Conservation (phyloP, 2,329 filamentous ascomycete species). For the Penicillium paneum region DNA sequence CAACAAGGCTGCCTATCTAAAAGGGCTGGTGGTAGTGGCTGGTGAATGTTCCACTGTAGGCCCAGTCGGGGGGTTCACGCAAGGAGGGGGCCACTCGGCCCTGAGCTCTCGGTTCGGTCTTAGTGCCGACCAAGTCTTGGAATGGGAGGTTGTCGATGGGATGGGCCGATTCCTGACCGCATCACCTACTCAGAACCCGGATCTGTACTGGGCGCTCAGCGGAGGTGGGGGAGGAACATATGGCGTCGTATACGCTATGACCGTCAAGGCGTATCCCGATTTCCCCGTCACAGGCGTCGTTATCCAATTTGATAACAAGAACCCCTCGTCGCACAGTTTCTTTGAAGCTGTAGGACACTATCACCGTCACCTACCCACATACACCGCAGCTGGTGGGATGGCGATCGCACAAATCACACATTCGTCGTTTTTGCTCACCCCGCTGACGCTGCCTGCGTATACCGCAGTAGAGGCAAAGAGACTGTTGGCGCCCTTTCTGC, state of each 20-base stretch:
- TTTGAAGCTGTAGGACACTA: slow-evolving; percentile 34
- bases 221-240: slow-evolving; percentile 60
- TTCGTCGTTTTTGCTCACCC: slow-evolving; percentile 8
- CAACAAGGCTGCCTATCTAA: background rate
- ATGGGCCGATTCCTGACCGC: slow-evolving; percentile 50
- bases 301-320: slow-evolving; percentile 39
- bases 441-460: slow-evolving; percentile 7
- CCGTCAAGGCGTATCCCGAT: slow-evolving; percentile 49
- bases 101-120: background rate
- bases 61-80: background rate
- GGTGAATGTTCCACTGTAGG: background rate
- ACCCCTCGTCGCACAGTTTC: slow-evolving; percentile 43
- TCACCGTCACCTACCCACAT: slow-evolving; percentile 7
- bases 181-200: slow-evolving; percentile 47
- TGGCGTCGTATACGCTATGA: slow-evolving; percentile 55
- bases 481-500: background rate
- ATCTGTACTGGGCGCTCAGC: slow-evolving; percentile 61
- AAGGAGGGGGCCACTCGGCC: background rate
- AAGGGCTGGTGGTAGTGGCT: background rate
- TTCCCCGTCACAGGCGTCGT: slow-evolving; percentile 43
- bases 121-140: slow-evolving; percentile 10
- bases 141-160: slow-evolving; percentile 55
- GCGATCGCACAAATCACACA: slow-evolving; percentile 10
- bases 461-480: slow-evolving; percentile 1
- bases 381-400: slow-evolving; percentile 11